These are phyloP conservation scores for Fusarium sp. DNA, from an alignment of 2,329 filamentous ascomycete genomes.

Conservation along the genomic window DNA sequence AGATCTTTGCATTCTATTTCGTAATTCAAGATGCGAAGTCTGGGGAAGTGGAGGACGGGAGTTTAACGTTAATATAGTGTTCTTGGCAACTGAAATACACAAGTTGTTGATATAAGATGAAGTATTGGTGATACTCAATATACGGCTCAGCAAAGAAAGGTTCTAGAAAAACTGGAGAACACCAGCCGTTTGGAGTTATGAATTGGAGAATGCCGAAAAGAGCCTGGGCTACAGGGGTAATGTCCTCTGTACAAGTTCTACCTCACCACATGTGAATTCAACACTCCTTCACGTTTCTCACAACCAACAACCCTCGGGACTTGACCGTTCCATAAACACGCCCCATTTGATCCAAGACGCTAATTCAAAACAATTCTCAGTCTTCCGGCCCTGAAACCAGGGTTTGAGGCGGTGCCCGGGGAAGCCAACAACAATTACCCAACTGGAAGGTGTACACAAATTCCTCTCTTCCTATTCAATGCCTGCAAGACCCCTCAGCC, in stretches of 20 bases:
- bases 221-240: background rate
- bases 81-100: background rate
- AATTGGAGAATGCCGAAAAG: conserved; percentile 1
- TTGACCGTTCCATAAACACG: background rate
- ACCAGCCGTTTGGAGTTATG: background rate
- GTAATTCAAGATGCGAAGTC: conserved; percentile 25
- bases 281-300: background rate
- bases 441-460: background rate
- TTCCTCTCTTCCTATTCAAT: background rate
- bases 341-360: background rate
- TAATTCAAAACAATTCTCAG: background rate
- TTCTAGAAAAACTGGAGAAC: conserved; percentile 18
- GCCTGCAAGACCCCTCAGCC: background rate
- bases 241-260: background rate
- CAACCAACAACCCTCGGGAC: background rate
- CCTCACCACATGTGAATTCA: background rate
- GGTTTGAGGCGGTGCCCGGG: background rate
- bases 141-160: background rate
- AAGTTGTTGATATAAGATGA: background rate
- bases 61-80: background rate
- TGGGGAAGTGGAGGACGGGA: conserved; percentile 26
- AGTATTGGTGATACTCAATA: background rate
- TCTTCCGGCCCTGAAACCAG: background rate
- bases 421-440: background rate
- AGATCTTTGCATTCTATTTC: conserved; percentile 13